Evolutionary conservation across 495 filamentous ascomycete species (phyloP), one percentile per base, ranked within the genome.

Genomic region (Hyaloscypha hepaticicola): DNA sequence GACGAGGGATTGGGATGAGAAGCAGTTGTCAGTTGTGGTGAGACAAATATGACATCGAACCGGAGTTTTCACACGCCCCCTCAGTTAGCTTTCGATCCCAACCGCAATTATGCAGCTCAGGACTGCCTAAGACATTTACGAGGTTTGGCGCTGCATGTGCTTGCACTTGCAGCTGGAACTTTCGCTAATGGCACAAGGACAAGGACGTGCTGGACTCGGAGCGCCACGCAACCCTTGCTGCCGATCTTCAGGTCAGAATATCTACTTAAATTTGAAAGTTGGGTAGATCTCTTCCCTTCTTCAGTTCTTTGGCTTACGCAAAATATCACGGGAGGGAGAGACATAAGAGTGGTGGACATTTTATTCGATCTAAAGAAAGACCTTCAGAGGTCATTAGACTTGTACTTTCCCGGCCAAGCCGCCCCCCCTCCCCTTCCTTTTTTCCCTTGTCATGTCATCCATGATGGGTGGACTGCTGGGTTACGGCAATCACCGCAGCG

Each of bases 401-500:
- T 41, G 38, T 16, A 41, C n/a, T n/a, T n/a, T 8, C 8, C 14
- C 38, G 2, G 14, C 12, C 6, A 16, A 50, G 27, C 58, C 41
- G 9, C 5, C 58, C 31, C n/a, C 26, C 5, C 41, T 1, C 45
- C 7, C 41, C 3, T 49, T 19, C 41, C 5, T 31, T 29, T 61
- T 6, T 31, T 51, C 9, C 41, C n/a, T 59, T 59, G 26, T 26
- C 33, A 11, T n/a, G 57, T 41, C 57, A 59, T 59, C 57, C 57
- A 59, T 5, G 22, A 41, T 1, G 57, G 57, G 48, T 41, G 14
- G 12, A 59, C 48, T 2, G 12, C 58, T 34, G 60, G 60, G 29
- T 48, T 14, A 62, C 60, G 60, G 52, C 60, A 62, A 45, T 62
- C 60, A 62, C 60, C 49, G 41, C 60, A 62, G 29, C 28, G 26